A percentile compares a stretch with the other conserved stretches of the same genome.
phyloP scores from a whole-genome alignment of 192 early-diverging fungal genomes.

The Anaeromyces robustus region DNA sequence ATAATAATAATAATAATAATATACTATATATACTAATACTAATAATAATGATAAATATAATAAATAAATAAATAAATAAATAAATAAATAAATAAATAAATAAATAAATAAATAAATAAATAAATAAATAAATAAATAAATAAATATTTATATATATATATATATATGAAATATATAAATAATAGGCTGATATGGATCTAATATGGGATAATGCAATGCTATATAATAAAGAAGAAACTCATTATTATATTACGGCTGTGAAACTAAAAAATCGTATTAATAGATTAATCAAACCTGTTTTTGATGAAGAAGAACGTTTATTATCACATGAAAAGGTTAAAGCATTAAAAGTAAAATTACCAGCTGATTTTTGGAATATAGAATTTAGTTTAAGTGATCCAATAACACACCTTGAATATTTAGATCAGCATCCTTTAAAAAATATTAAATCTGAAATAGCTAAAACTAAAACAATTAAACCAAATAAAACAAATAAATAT shows the following conservation, averaged over 20 bases:
- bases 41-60: no score
- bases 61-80: no score
- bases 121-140: no score
- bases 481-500: no score
- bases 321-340: neutral
- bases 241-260: slow-evolving; percentile 48
- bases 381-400: neutral
- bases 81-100: no score
- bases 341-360: neutral
- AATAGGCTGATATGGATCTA: slow-evolving; percentile 45
- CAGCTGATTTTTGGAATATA: neutral
- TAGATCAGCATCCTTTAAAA: neutral
- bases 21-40: no score
- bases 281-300: slow-evolving; percentile 17
- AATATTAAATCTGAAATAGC: neutral
- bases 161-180: neutral
- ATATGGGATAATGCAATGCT: slow-evolving; percentile 57
- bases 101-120: no score
- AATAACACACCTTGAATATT: neutral
- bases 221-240: slow-evolving; percentile 60
- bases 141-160: no score
- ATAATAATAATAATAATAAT: no score
- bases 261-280: slow-evolving; percentile 24
- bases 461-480: no score
- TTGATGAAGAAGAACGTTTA: neutral